Evolutionary conservation across 345 rosid species (phyloP), one percentile per base, ranked within the genome.

Genomic region (Heritiera fomes): DNA sequence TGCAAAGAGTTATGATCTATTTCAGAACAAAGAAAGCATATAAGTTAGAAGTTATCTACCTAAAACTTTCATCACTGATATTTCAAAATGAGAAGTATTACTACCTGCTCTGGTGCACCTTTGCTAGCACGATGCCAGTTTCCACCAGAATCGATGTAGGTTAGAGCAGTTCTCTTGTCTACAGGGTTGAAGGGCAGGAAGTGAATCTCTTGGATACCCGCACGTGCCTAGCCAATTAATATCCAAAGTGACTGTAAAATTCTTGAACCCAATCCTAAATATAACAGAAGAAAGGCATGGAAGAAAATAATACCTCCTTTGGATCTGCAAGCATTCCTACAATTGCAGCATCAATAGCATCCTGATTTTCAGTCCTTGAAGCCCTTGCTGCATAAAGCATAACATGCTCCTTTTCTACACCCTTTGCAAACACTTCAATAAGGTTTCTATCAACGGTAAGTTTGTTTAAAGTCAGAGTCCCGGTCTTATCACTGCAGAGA

Each of bases 241-340:
- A 56, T n/a, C 55, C 41, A 79, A 13, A 5, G 30, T 40, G 17
- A 23, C 30, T 53, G 1, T 70, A 13, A 7, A 56, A 56, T 66
- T 10, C 52, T 67, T 11, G 30, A 62, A 74, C 5, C 68, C 47
- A 79, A 73, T 84, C 15, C 63, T 71, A 4, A 58, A 41, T 5
- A 76, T 12, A 64, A 17, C 34, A 34, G 50, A 32, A 76, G 50
- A 76, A 32, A 76, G 15, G 47, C 63, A 20, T 15, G 7, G n/a
- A 63, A 6, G 46, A 32, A 73, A 52, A 50, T 7, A 34, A 53
- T 82, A 91, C 95, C 94, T 95, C 98, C 83, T 87, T 95, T n/a
- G 98, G 98, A 83, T 95, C 98, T 38, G 91, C 93, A 81, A 95
- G 94, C 98, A 93, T 95, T 49, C 98, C 98, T 7, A 95, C 97